Base-by-base conservation (phyloP, 1,139 yeast genomes). In the Geotrichum reessii region DNA sequence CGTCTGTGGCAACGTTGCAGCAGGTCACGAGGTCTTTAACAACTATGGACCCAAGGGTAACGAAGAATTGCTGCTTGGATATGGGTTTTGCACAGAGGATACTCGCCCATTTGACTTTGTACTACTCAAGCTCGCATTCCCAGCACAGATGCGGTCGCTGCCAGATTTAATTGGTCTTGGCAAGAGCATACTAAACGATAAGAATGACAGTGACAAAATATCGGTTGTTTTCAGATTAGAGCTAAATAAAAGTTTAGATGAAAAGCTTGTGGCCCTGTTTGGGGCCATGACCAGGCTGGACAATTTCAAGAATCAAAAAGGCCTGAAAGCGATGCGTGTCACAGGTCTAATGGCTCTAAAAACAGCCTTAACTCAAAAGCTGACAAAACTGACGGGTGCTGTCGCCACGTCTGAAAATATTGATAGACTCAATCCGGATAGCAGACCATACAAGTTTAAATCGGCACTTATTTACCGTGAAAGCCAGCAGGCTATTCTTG, bases 31-130 rank as follows among this genome's bases (percentile, higher is more conserved):
- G 67, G 65, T 90, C 1, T 85, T 72, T 70, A 90, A 91, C 70
- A 90, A 88, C 71, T 91, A 92, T 70, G 98, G 98, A 0, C 81
- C 84, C 61, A 91, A 90, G 69, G 86, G 95, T 0, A 91, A 91
- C 67, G 90, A 87, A 66, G 96, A 89, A 65, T 75, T 86, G 25
- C 63, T 81, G 40, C 66, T 74, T 44, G 81, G 80, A 2, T 81
- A 81, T 65, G 97, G 97, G 0, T 90, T 90, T 72, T 82, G 85
- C 25, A 22, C 28, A 3, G 80, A 81, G 24, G 73, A 80, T 48
- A 90, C 89, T 67, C 47, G 40, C 25, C 70, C 74, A 1, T 81
- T 81, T 52, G 97, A 91, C 65, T 73, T 81, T 2, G 83, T 87
- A 0, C 83, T 87, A 0, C 73, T 83, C 57, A 80, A 77, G 65